phyloP scores from a whole-genome alignment of 2,329 filamentous ascomycete genomes.

The Coleophoma crateriformis region DNA sequence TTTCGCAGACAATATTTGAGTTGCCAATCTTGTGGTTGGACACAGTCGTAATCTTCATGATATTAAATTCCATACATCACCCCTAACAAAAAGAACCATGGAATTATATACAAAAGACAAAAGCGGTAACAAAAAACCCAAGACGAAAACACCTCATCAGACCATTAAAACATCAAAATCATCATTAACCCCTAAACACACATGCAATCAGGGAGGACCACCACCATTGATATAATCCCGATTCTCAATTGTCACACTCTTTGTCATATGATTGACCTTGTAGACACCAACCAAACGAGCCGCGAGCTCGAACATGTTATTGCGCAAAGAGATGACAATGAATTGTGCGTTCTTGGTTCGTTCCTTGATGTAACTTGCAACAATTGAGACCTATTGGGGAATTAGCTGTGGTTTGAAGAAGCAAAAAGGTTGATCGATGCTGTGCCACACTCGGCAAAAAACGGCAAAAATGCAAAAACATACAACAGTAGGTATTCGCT shows the following conservation, averaged over 20 bases:
- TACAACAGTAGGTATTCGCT: no score
- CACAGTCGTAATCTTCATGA: no score
- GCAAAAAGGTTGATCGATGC: no score
- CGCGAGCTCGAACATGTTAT: constrained; percentile 99
- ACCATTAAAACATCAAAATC: background rate
- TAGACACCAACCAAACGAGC: constrained; percentile 92
- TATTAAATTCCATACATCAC: no score
- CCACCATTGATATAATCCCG: constrained; percentile 55
- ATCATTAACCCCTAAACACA: background rate
- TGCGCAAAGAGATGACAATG: constrained; percentile 93
- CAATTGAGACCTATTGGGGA: constrained; percentile 73
- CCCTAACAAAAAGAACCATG: no score
- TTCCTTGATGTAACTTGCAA: constrained; percentile 98
- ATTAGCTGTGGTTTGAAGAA: background rate
- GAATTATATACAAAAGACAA: background rate
- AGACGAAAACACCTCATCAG: background rate
- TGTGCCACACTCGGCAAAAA: no score
- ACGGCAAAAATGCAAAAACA: no score
- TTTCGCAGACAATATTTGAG: no score
- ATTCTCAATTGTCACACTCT: constrained; percentile 87
- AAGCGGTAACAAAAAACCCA: background rate
- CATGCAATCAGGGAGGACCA: no score
- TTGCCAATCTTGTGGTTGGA: no score
- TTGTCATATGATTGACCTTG: constrained; percentile 99
- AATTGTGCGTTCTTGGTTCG: constrained; percentile 99